These are phyloP conservation scores for Fusarium praegraminearum DNA, from an alignment of 2,329 filamentous ascomycete species.

Conservation along the genomic window DNA sequence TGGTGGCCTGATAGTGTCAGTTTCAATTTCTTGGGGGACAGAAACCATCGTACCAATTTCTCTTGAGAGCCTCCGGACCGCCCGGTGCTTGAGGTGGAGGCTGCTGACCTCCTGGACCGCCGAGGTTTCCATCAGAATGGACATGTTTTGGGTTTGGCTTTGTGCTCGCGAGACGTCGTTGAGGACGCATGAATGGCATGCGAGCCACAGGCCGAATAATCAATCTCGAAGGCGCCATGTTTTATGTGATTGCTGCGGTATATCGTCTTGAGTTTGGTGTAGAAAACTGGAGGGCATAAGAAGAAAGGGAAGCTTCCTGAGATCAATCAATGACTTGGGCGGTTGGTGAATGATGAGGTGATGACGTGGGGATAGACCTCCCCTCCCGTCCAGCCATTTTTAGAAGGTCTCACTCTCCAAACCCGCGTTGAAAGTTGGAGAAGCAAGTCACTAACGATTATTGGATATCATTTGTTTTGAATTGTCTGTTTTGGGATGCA, in stretches of 20 bases:
- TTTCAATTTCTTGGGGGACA: background rate
- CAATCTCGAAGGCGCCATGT: conserved; percentile 34
- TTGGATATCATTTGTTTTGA: conserved; percentile 21
- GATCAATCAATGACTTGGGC: conserved; percentile 24
- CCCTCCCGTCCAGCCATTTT: background rate
- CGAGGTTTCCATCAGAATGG: conserved; percentile 39
- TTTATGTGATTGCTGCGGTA: background rate
- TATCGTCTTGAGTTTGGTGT: background rate
- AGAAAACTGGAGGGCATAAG: conserved; percentile 1
- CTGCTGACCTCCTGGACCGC: conserved; percentile 53
- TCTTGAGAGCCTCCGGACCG: conserved; percentile 48
- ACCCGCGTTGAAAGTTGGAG: conserved; percentile 15
- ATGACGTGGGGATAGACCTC: conserved; percentile 39
- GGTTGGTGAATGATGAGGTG: conserved; percentile 33
- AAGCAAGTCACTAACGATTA: conserved; percentile 16
- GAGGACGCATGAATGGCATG: conserved; percentile 41
- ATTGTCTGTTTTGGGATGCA: conserved; percentile 19
- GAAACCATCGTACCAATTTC: conserved; percentile 48
- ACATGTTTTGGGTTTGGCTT: conserved; percentile 8
- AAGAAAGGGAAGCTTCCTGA: background rate
- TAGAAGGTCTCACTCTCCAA: conserved; percentile 10
- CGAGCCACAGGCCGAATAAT: conserved; percentile 38
- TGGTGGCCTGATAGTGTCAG: conserved; percentile 42
- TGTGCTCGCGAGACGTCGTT: conserved; percentile 22
- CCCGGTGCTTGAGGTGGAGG: conserved; percentile 45